phyloP scores from a whole-genome alignment of 306 rosid species.

The Canavalia ensiformis region DNA sequence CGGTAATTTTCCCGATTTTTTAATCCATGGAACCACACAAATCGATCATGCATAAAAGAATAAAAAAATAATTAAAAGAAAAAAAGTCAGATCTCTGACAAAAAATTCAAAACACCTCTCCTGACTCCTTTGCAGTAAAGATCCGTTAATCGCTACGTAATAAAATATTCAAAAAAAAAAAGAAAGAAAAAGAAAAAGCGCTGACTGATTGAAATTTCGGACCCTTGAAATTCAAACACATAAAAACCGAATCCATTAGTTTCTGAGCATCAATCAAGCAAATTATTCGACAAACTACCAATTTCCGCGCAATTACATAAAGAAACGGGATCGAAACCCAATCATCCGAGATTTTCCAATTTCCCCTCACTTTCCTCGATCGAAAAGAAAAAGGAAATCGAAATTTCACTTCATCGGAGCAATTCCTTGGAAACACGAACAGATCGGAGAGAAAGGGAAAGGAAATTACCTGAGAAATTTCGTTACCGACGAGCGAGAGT shows the following conservation, averaged over 20 bases:
- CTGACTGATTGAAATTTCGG: background rate
- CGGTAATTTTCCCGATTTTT: background rate
- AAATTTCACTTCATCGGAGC: background rate
- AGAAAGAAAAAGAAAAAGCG: background rate
- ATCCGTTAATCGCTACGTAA: constrained; percentile 6
- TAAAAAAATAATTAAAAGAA: background rate
- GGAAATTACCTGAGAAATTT: constrained; percentile 47
- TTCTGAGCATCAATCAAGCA: constrained; percentile 10
- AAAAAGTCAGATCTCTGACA: constrained; percentile 38
- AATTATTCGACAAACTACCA: constrained; percentile 6
- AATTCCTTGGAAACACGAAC: background rate
- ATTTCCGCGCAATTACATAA: constrained; percentile 9
- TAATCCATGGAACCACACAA: background rate
- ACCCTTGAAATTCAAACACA: background rate
- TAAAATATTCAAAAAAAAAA: background rate
- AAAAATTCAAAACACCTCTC: constrained; percentile 37
- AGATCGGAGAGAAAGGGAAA: background rate
- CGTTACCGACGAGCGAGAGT: constrained; percentile 3
- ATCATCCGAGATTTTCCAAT: background rate
- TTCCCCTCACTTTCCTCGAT: background rate
- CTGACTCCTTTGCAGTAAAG: constrained; percentile 35
- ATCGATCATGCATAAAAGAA: constrained; percentile 1
- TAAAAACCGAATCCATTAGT: background rate
- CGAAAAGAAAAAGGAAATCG: background rate
- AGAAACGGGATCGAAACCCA: background rate